Conservation (phyloP, 1,139 yeast species). For the Suhomyces choctaworum region DNA sequence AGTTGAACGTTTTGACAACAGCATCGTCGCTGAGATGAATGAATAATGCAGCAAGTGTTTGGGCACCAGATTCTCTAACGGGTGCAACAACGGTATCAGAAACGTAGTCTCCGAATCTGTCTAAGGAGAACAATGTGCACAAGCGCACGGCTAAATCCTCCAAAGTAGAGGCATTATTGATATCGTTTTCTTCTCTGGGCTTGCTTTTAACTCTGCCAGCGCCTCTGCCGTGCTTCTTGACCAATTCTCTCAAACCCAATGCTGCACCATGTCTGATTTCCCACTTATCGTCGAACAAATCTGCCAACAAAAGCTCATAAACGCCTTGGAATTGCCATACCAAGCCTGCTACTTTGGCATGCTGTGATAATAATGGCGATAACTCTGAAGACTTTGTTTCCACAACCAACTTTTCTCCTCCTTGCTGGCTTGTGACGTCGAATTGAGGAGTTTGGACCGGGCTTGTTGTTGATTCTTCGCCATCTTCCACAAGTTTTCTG, state of each 20-base stretch:
- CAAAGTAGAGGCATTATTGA: constrained; percentile 64
- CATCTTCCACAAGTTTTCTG: constrained; percentile 49
- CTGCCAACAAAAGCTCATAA: constrained; percentile 78
- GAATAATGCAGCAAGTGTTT: constrained; percentile 84
- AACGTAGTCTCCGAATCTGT: constrained; percentile 95
- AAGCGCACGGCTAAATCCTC: constrained; percentile 89
- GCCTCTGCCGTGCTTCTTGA: constrained; percentile 80
- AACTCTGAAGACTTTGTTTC: constrained; percentile 73
- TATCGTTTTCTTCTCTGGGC: constrained; percentile 59
- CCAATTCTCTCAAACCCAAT: constrained; percentile 83
- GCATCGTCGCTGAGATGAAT: constrained; percentile 61
- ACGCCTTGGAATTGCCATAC: constrained; percentile 98
- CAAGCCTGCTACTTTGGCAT: constrained; percentile 71
- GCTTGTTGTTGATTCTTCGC: constrained; percentile 19
- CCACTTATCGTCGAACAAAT: constrained; percentile 86
- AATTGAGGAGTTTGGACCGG: constrained; percentile 26
- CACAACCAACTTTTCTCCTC: constrained; percentile 78
- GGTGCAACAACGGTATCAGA: constrained; percentile 99
- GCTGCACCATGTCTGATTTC: constrained; percentile 97
- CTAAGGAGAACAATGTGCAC: constrained; percentile 85
- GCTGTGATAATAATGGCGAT: constrained; percentile 72
- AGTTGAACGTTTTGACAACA: constrained; percentile 60
- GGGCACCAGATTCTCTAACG: constrained; percentile 95
- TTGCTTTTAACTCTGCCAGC: constrained; percentile 81
- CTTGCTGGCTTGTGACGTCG: constrained; percentile 76